These are phyloP conservation scores for Punctularia strigosozonata DNA, from an alignment of 768 basidiomycete genomes.

Conservation along the genomic window DNA sequence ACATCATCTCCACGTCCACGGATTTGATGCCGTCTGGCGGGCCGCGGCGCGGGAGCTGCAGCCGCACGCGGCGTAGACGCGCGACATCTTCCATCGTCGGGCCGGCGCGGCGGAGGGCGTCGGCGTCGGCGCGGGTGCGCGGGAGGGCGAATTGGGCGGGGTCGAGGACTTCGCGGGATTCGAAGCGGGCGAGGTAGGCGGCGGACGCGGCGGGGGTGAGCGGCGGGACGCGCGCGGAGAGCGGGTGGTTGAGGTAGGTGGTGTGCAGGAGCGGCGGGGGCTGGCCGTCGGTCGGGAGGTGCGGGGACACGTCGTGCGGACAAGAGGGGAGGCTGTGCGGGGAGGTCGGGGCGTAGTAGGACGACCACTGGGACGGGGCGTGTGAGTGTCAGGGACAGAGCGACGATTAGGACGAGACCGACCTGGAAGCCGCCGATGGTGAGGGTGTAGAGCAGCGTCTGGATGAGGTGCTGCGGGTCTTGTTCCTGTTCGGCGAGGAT, in stretches of 20 bases:
- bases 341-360: too few relatives aligned
- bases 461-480: too few relatives aligned
- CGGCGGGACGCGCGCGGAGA: conserved; percentile 28
- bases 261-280: conserved; percentile 16
- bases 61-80: conserved; percentile 26
- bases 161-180: conserved; percentile 21
- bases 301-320: too few relatives aligned
- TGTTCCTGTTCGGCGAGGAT: too few relatives aligned
- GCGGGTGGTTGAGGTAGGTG: conserved; percentile 27
- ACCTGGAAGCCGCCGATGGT: too few relatives aligned
- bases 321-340: too few relatives aligned
- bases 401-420: too few relatives aligned
- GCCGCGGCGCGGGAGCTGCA: conserved; percentile 15
- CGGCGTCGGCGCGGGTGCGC: conserved; percentile 21
- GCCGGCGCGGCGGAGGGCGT: conserved; percentile 14
- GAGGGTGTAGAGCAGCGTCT: too few relatives aligned
- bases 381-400: too few relatives aligned
- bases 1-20: neutral
- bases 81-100: conserved; percentile 29
- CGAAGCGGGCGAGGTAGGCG: conserved; percentile 22
- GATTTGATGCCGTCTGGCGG: neutral
- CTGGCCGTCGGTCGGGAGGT: too few relatives aligned
- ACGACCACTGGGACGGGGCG: too few relatives aligned
- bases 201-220: conserved; percentile 29
- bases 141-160: conserved; percentile 11